These are phyloP conservation scores for Vaccinium myrtillus DNA, from an alignment of 148 eudicot species.

Conservation along the genomic window DNA sequence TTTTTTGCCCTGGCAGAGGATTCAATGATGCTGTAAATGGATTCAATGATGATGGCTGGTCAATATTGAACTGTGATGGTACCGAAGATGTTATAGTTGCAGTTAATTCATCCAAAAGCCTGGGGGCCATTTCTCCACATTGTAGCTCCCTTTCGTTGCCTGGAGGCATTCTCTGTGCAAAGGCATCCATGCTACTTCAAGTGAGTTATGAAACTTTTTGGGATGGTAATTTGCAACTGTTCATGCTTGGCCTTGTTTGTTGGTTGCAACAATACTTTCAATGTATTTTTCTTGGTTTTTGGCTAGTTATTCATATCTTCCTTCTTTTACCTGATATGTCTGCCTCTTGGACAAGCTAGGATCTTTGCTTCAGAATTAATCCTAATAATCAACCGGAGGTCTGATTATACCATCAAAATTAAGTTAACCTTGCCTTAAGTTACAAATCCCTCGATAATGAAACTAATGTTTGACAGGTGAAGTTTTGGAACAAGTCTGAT, in stretches of 20 bases:
- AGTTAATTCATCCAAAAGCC: constrained; percentile 59
- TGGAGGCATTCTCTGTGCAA: constrained; percentile 91
- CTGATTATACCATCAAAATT: not conserved
- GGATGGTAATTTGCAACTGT: not conserved
- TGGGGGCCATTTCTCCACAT: constrained; percentile 37
- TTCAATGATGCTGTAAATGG: constrained; percentile 95
- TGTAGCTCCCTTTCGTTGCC: constrained; percentile 46
- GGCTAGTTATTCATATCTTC: not conserved
- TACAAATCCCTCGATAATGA: not conserved
- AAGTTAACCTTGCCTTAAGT: not conserved
- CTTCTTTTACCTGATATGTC: not conserved
- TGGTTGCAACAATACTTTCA: not conserved
- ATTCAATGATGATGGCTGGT: constrained; percentile 92
- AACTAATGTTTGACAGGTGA: not conserved
- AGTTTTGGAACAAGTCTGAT: not conserved
- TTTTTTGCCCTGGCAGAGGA: constrained; percentile 44
- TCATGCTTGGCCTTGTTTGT: not conserved
- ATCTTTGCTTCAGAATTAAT: not conserved
- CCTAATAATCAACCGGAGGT: not conserved
- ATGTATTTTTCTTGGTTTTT: not conserved
- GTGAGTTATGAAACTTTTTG: constrained; percentile 30
- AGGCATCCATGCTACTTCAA: constrained; percentile 95
- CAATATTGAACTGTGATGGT: constrained; percentile 70
- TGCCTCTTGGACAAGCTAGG: not conserved
- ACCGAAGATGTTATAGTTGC: constrained; percentile 80